Evolutionary conservation across 202 grass and related monocot genomes (phyloP).

Genomic region (Zizania palustris): DNA sequence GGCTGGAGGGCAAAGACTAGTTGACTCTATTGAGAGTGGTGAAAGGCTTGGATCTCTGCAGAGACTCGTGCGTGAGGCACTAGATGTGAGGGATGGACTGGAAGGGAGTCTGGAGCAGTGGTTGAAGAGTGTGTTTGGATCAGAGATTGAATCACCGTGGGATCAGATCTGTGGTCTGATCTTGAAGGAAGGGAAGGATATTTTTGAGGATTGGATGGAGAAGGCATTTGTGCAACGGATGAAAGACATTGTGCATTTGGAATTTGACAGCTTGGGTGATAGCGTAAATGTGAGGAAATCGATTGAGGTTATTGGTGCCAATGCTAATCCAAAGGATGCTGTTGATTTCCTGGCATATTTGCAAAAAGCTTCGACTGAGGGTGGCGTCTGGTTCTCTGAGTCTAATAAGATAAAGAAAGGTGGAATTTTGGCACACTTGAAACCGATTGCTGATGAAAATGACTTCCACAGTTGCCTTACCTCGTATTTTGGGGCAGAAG

Average conservation of each 20-base stretch:
- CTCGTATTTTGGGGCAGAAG: slow-evolving; percentile 80
- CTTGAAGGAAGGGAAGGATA: slow-evolving; percentile 82
- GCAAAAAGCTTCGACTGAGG: slow-evolving; percentile 57
- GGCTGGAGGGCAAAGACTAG: slow-evolving; percentile 55
- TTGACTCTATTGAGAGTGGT: slow-evolving; percentile 70
- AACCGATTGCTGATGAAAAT: slow-evolving; percentile 87
- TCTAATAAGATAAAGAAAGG: slow-evolving; percentile 85
- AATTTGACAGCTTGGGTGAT: slow-evolving; percentile 63
- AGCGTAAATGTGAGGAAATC: slow-evolving; percentile 69
- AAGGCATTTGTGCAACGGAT: slow-evolving; percentile 76
- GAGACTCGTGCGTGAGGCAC: slow-evolving; percentile 62
- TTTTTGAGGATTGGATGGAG: slow-evolving; percentile 91
- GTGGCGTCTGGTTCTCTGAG: slow-evolving; percentile 90
- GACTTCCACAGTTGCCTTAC: slow-evolving; percentile 78
- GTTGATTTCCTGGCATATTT: slow-evolving; percentile 65
- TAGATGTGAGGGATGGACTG: slow-evolving; percentile 71
- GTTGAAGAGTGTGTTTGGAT: slow-evolving; percentile 90
- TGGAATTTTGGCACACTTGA: slow-evolving; percentile 76
- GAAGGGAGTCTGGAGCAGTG: slow-evolving; percentile 89
- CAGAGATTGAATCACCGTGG: slow-evolving; percentile 93
- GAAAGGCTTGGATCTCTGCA: slow-evolving; percentile 67
- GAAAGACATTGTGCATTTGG: slow-evolving; percentile 83
- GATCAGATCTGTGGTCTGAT: slow-evolving; percentile 85
- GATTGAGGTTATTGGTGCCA: slow-evolving; percentile 58
- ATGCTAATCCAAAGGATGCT: slow-evolving; percentile 55